phyloP scores from a whole-genome alignment of 495 filamentous ascomycete genomes.

The Aspergillus steynii region DNA sequence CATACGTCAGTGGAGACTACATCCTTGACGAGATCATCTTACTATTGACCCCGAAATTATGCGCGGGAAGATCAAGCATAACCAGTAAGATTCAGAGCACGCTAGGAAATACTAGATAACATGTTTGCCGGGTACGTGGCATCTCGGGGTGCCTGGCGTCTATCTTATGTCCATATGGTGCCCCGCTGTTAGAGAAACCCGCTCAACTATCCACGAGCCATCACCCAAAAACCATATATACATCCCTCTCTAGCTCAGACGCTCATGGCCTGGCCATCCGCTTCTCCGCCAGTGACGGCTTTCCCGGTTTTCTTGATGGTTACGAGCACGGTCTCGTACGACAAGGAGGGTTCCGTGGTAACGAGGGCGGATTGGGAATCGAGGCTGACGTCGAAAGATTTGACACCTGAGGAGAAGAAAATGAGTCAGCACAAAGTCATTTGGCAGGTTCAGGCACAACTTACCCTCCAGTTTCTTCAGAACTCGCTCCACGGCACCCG shows the following conservation, averaged over 20 bases:
- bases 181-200: not conserved
- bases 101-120: not conserved
- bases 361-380: constrained; percentile 78
- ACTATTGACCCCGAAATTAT: too few species aligned
- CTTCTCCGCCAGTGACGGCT: constrained; percentile 74
- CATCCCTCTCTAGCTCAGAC: constrained; percentile 26
- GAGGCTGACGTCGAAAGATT: constrained; percentile 82
- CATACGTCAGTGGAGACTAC: not conserved
- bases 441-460: constrained; percentile 21
- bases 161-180: not conserved
- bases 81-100: not conserved
- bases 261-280: constrained; percentile 44
- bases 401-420: constrained; percentile 62
- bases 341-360: constrained; percentile 60
- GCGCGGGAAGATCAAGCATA: not conserved
- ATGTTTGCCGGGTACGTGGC: not conserved
- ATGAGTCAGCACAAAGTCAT: not conserved
- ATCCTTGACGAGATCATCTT: not conserved
- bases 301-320: constrained; percentile 97
- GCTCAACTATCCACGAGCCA: not conserved
- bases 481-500: constrained; percentile 80
- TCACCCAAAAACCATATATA: not conserved
- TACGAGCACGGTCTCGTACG: constrained; percentile 78
- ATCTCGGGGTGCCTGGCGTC: not conserved
- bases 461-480: constrained; percentile 90